These are phyloP conservation scores for Stephania japonica DNA, from an alignment of 164 flowering plant species.

Conservation along the genomic window DNA sequence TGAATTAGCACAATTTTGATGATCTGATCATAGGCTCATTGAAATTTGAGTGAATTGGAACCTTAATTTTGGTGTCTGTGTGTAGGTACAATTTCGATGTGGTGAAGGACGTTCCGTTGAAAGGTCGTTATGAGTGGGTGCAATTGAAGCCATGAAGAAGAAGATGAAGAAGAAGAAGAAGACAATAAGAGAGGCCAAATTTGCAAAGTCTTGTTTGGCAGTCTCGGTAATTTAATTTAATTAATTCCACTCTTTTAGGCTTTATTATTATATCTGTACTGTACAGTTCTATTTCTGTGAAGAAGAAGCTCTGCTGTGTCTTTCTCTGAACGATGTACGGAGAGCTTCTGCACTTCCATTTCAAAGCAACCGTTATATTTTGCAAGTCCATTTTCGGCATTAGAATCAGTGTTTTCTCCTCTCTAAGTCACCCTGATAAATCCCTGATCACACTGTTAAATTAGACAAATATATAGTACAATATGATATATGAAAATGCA, in stretches of 20 bases:
- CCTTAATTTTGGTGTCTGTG: background rate
- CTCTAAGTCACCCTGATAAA: background rate
- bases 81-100: constrained; percentile 62
- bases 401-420: background rate
- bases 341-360: constrained; percentile 1
- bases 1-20: background rate
- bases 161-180: constrained; percentile 10
- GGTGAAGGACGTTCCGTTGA: constrained; percentile 47
- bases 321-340: background rate
- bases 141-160: constrained; percentile 28
- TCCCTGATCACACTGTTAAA: too few species aligned
- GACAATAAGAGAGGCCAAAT: constrained; percentile 3
- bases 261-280: too few species aligned
- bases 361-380: background rate
- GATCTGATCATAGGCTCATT: background rate
- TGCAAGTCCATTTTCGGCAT: background rate
- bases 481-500: too few species aligned
- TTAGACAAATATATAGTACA: too few species aligned
- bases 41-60: background rate
- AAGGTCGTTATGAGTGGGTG: constrained; percentile 68
- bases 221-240: background rate
- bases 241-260: background rate
- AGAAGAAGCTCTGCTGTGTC: background rate
- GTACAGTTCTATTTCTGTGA: background rate
- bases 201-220: background rate